Conservation (phyloP, 257 asterid species). For the Rehmannia glutinosa region DNA sequence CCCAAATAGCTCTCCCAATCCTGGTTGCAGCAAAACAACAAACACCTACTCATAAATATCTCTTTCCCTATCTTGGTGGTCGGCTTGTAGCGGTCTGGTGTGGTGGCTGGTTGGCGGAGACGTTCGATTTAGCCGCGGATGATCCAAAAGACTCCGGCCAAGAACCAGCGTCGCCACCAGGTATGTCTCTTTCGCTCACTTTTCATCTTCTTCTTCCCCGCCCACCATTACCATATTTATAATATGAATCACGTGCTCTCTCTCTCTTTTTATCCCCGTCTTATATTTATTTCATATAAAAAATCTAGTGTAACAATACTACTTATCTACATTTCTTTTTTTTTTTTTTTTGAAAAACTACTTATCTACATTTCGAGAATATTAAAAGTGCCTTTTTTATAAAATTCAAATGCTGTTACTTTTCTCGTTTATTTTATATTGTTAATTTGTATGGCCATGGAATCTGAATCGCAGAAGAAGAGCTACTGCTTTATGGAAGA, state of each 20-base stretch:
- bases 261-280: background rate
- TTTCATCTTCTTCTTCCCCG: conserved; percentile 1
- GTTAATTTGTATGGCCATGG: conserved; percentile 17
- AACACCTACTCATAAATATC: conserved; percentile 27
- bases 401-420: background rate
- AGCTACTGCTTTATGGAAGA: conserved; percentile 47
- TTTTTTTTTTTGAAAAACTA: no score
- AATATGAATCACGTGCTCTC: conserved; percentile 9
- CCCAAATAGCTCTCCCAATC: background rate
- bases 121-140: conserved; percentile 14
- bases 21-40: conserved; percentile 26
- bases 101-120: conserved; percentile 13
- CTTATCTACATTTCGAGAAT: background rate
- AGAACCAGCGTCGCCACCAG: conserved; percentile 26
- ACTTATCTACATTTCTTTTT: background rate
- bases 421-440: background rate
- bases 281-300: background rate
- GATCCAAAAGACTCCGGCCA: conserved; percentile 43
- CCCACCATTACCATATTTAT: background rate
- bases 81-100: no score
- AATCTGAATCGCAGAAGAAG: conserved; percentile 57
- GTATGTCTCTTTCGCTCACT: conserved; percentile 24
- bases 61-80: background rate
- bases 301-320: background rate
- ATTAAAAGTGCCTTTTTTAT: background rate